phyloP scores from a whole-genome alignment of 2,329 filamentous ascomycete genomes.

The Paradendryphiella salina region DNA sequence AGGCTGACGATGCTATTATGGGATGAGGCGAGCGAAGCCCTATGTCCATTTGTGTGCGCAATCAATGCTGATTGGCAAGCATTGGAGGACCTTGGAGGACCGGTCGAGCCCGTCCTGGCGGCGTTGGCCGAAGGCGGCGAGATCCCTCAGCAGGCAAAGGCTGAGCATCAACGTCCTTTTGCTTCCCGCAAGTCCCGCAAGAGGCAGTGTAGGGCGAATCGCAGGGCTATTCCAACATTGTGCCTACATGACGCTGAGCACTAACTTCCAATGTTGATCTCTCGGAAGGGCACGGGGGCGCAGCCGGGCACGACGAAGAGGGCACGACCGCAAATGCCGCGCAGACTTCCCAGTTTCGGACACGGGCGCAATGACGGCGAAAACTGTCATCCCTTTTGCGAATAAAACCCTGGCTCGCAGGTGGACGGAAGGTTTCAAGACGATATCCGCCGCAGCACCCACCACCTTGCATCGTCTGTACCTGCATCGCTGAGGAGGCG shows the following conservation, averaged over 20 bases:
- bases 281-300: slow-evolving; percentile 21
- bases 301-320: slow-evolving; percentile 14
- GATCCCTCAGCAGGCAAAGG: no score
- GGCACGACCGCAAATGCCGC: slow-evolving; percentile 17
- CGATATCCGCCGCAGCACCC: slow-evolving; percentile 10
- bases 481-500: slow-evolving; percentile 30
- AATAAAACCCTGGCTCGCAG: slow-evolving; percentile 33
- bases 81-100: no score
- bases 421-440: slow-evolving; percentile 20
- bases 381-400: slow-evolving; percentile 10
- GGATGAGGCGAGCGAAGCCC: no score
- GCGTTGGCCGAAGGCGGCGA: no score
- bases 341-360: slow-evolving; percentile 19
- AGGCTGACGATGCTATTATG: no score
- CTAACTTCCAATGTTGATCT: not conserved
- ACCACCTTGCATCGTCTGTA: slow-evolving; percentile 17
- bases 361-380: slow-evolving; percentile 4
- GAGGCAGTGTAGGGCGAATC: slow-evolving; percentile 20
- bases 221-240: slow-evolving; percentile 14
- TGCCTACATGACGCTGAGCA: not conserved
- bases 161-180: no score
- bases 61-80: no score
- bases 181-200: not conserved
- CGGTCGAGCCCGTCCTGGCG: no score
- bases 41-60: no score